Evolutionary conservation across 1,284 basidiomycete genomes (phyloP), one percentile per base, ranked within the genome.

Genomic region (Apiotrichum akiyoshidainum): DNA sequence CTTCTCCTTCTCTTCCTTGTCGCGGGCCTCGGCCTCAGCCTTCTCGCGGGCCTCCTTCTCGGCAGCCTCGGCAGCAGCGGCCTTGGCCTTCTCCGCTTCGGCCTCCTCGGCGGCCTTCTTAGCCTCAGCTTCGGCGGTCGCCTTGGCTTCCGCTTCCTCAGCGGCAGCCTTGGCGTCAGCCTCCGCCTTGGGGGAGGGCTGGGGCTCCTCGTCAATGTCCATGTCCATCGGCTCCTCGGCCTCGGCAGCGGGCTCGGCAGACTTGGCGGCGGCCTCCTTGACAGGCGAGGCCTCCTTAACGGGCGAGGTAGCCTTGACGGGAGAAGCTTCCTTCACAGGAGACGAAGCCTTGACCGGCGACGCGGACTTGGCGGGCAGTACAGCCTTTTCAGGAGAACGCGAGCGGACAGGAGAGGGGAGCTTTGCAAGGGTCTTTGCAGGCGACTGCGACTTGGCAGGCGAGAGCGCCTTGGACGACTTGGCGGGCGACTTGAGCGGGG

Each of bases 221-320:
- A 51, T 39, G 22, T 51, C 49, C 49, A 51, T 51, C 26, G 49
- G 39, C 22, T 51, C 51, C 41, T 52, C 51, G 17, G 31, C n/a
- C 8, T n/a, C n/a, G 7, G 16, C 46, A 17, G 19, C 11, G 12
- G 21, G 35, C 48, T 50, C 37, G 13, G 34, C 33, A 4, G 34
- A n/a, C 37, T 37, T 40, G n/a, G 37, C n/a, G n/a, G n/a, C 4
- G 26, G 26, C 26, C 26, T 31, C 26, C 26, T 31, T 31, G 26
- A 31, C 26, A 31, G 26, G 26, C 26, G 26, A 7, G 26, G 26
- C 26, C 26, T 31, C 26, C 26, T 31, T 31, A 7, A 31, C 26
- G 7, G 26, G 26, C 26, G 26, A 31, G 7, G 26, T 7, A 31
- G 26, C 26, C 26, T 31, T 31, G 26, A 31, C 26, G 26, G 26